Base-by-base conservation (phyloP, 192 early-diverging fungal genomes). In the Helicostylum pulchrum region DNA sequence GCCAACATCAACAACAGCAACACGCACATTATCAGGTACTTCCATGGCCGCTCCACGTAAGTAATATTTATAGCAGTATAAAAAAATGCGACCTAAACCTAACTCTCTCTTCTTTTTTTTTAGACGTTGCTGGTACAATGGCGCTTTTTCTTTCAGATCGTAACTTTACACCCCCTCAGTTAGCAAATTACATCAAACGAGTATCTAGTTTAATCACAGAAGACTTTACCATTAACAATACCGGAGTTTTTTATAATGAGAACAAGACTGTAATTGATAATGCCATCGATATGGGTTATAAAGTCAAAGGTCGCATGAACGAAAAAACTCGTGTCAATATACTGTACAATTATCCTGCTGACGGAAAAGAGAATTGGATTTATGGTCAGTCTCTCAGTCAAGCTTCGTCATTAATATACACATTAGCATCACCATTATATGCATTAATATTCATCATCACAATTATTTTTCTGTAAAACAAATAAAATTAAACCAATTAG, bases 41-140 rank as follows among this genome's bases (percentile, higher is more conserved):
- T 90, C 89, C 6, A 92, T 92, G 91, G 89, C 92, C 26, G 77
- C 79, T 17, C 92, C 92, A 23, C 90, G 89, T 78, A 86, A 60
- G 60, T 12, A 30, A 14, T 12, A 3, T 19, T 30, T 46, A 71
- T 23, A 10, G 23, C 17, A 60, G n/a, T n/a, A 61, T 1, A 23
- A 26, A 56, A 15, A 36, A 12, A 56, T n/a, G 20, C 32, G 11
- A 19, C 4, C 15, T 9, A 1, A 12, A 17, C n/a, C 26, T 26
- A 7, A 51, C 3, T 2, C 15, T 49, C 19, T 57, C 34, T 70
- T 30, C 12, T 10, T 19, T 26, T 43, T 17, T 20, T n/a, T 23
- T 52, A 70, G 73, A 78, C 51, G 76, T 78, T 20, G 74, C 83
- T 1, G 83, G 81, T n/a, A 51, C 78, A 1, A 83, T 83, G 69